Base-by-base conservation (phyloP, 1,284 basidiomycete genomes). In the Cryptococcus sp. region DNA sequence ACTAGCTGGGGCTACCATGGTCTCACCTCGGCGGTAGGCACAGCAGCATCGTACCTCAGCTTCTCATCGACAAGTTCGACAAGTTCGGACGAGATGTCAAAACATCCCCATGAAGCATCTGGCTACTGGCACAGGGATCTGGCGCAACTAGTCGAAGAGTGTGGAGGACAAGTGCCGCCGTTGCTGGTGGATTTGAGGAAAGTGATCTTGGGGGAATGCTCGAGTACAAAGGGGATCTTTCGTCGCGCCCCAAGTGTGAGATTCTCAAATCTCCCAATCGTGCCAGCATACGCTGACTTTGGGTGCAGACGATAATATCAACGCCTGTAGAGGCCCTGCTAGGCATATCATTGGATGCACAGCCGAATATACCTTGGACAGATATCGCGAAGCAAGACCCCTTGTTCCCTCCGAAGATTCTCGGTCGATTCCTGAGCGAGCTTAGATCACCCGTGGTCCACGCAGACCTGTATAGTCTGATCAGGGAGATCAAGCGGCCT, bases 151-250 rank as follows among this genome's bases (percentile, higher is more conserved):
- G 45, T 73, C 4, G 39, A 53, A 3, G 66, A 68, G 17, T 59
- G 47, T 19, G 44, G 45, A 0, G 70, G 69, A 3, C 51, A 56
- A 20, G 40, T 72, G 10, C 71, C 71, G 5, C 54, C 50, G 5
- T 42, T 69, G 35, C 38, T 76, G 4, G 47, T 50, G 0, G 56
- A 65, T 1, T 50, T 77, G 16, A 45, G 64, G n/a, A 51, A 52
- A 3, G 64, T 62, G 4, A 76, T 77, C 20, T 38, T 71, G 25
- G 27, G n/a, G 5, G 56, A 69, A 44, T 73, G 72, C 50, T 56
- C 61, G 0, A 23, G 5, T 0, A 68, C 65, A 0, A 73, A 76
- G 55, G 75, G 75, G 39, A 66, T 75, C 35, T 77, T 76, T 57
- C 64, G 75, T 41, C 59, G 70, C 15, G 55, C 64, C 1, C 60